Evolutionary conservation across 768 basidiomycete species (phyloP), one percentile per base, ranked within the genome.

Genomic region (Macrolepiota fuliginosa): DNA sequence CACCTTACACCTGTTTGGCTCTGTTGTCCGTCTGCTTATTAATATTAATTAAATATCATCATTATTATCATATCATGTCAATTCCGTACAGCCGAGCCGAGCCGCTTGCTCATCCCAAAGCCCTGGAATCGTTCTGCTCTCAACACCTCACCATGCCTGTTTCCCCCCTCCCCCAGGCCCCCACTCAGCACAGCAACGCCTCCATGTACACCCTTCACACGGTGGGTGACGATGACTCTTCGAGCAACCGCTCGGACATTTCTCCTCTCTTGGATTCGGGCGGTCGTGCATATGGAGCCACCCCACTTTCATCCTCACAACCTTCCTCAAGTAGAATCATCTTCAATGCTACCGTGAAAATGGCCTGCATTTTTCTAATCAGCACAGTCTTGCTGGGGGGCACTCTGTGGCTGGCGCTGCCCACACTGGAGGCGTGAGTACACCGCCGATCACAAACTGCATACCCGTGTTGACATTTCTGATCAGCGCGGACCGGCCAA

Each of bases 271-370:
- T 81, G 36, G 71, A 76, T 27, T 79, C 79, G 73, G 6, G 81
- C 77, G 3, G 76, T 79, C 24, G 70, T 3, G 29, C 74, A 46
- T 89, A 90, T 76, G 88, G 87, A 57, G 67, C 86, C 13, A 76
- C 68, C 79, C 59, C 74, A 77, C 25, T 76, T 73, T 40, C 74
- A 17, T 76, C 78, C 27, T 68, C 68, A 24, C 62, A 69, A n/a
- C 72, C 74, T 25, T 84, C 83, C 35, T 74, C 84, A 0, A 74
- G 83, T 29, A 81, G 79, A 45, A 80, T 94, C 45, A 81, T 97
- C 65, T 76, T 95, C 74, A 83, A 85, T 69, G 93, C 95, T 0
- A 88, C 89, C 0, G 73, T 95, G 64, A 94, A 94, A 78, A 92
- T 96, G 82, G 87, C 87, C 15, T 75, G 81, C 32, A 80, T 98